These are phyloP conservation scores for Penicillium sp. DNA, from an alignment of 2,329 filamentous ascomycete species.

Conservation along the genomic window DNA sequence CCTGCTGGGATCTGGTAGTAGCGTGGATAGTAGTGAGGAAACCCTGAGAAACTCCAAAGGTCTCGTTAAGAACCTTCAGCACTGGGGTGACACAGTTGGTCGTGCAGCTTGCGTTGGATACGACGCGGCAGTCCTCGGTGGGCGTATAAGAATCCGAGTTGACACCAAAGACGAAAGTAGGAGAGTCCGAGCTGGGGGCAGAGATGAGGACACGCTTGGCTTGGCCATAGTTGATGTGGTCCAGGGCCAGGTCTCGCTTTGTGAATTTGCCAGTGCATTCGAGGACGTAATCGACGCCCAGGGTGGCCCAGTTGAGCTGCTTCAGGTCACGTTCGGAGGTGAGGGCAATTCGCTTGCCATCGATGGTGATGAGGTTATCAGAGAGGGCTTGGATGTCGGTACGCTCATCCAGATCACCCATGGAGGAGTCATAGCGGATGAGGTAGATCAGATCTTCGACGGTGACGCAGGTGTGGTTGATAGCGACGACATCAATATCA, in stretches of 20 bases:
- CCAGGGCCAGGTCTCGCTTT: slow-evolving; percentile 84
- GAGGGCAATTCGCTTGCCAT: slow-evolving; percentile 26
- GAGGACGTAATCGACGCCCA: slow-evolving; percentile 34
- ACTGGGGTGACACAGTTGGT: slow-evolving; percentile 40
- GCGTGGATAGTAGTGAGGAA: slow-evolving; percentile 38
- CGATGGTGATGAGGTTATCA: slow-evolving; percentile 71
- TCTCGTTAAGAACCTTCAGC: slow-evolving; percentile 34
- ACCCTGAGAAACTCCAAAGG: slow-evolving; percentile 36
- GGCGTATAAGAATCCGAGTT: slow-evolving; percentile 32
- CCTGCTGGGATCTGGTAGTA: slow-evolving; percentile 37
- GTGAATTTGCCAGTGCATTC: slow-evolving; percentile 57
- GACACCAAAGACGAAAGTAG: slow-evolving; percentile 55
- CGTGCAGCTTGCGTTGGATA: slow-evolving; percentile 39
- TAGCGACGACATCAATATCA: slow-evolving; percentile 33
- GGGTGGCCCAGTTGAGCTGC: slow-evolving; percentile 31
- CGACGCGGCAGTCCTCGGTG: slow-evolving; percentile 26
- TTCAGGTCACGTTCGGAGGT: slow-evolving; percentile 33
- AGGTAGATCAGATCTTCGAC: slow-evolving; percentile 36
- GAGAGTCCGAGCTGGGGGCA: slow-evolving; percentile 66
- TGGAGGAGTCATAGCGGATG: slow-evolving; percentile 32
- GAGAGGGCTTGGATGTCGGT: slow-evolving; percentile 88
- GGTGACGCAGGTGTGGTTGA: slow-evolving; percentile 35
- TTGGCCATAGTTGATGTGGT: slow-evolving; percentile 77
- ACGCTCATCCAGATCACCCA: slow-evolving; percentile 96
- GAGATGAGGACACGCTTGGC: slow-evolving; percentile 83